Evolutionary conservation across 139 green algal species (phyloP), one percentile per base, ranked within the genome.

Genomic region (Micractinium sp.): DNA sequence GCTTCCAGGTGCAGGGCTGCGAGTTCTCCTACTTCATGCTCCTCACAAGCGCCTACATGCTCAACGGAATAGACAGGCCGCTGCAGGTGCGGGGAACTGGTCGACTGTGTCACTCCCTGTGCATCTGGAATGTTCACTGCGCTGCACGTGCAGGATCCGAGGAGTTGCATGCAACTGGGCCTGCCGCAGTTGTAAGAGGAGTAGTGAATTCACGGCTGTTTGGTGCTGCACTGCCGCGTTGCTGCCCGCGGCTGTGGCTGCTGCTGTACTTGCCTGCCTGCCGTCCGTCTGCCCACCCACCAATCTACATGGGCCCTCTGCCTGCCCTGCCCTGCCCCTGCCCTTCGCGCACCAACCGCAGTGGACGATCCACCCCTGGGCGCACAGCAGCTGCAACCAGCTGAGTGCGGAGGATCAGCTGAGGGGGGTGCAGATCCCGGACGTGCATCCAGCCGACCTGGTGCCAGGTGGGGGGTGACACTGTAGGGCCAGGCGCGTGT

Each of bases 11-110:
- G 3, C 92, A 98, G 90, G 98, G 98, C 73, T 99, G 99, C 87
- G 98, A 99, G 94, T 98, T 98, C 94, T 95, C 88, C 63, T 99
- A 99, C 93, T 99, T 95, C 95, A 99, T 99, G 96, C 95, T 99
- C 74, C 92, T 99, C 22, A 87, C 94, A 33, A 96, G 95, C 9
- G 93, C 92, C 73, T 99, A 98, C 92, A 92, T 99, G 25, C 91
- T 99, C 53, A 99, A 99, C 89, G 63, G 93, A 67, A 89, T 90
- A 13, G 56, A 89, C 2, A 39, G 74, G 1, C 31, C 47, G 1
- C 63, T 93, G 31, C 87, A 97, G 91, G 85, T 75, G 63, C 19
- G n/a, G n/a, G n/a, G n/a, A n/a, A n/a, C n/a, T n/a, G n/a, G n/a
- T n/a, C n/a, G n/a, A n/a, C n/a, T n/a, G n/a, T n/a, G n/a, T n/a